Percentiles rank a stretch among this genome's conserved stretches.
Evolutionary conservation across 2,329 filamentous ascomycete species (phyloP).

Genomic region (Colletotrichum viniferum): DNA sequence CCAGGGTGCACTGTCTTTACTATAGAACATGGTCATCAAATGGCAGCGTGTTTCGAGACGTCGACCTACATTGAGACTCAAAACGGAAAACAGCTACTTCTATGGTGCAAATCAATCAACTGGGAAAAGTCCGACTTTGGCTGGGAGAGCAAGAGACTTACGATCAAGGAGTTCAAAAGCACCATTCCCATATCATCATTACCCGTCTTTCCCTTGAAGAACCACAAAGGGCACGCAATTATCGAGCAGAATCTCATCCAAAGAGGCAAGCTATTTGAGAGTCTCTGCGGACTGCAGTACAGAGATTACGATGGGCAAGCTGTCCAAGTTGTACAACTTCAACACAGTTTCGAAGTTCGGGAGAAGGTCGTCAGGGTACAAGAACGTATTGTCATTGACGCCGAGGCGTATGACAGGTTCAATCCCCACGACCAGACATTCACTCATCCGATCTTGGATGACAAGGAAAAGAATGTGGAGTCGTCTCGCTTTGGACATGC

Average conservation of each 20-base stretch:
- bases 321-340: background rate
- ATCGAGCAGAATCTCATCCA: background rate
- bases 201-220: background rate
- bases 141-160: background rate
- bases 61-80: background rate
- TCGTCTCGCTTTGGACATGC: background rate
- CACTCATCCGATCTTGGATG: slow-evolving; percentile 32
- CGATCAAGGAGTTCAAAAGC: background rate
- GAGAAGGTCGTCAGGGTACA: background rate
- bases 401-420: slow-evolving; percentile 16
- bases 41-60: background rate
- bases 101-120: background rate
- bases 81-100: background rate
- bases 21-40: background rate
- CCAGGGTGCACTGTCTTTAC: background rate
- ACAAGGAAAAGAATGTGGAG: slow-evolving; percentile 6
- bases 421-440: background rate
- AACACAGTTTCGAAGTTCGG: background rate
- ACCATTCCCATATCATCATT: background rate
- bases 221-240: background rate
- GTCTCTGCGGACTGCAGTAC: background rate
- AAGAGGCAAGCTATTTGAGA: background rate
- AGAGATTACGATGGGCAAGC: background rate
- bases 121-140: background rate
- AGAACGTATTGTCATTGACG: slow-evolving; percentile 6